A percentile compares a stretch with the other conserved stretches of the same genome.
These are phyloP conservation scores for Litsea cubeba DNA, from an alignment of 164 flowering plant genomes.

Conservation along the genomic window DNA sequence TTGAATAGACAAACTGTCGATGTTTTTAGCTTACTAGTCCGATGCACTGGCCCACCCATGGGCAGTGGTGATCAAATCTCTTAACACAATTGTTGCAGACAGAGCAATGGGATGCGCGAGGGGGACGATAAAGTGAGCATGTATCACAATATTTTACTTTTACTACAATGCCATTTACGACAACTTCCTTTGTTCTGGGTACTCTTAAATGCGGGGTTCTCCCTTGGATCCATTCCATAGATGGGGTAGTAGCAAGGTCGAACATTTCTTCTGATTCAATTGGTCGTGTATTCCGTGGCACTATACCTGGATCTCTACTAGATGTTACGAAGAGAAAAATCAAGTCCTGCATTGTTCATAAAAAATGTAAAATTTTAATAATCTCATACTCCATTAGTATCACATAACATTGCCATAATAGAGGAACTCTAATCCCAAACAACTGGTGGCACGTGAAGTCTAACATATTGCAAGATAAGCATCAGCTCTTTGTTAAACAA, in stretches of 20 bases:
- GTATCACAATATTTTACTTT: conserved; percentile 91
- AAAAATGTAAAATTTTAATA: not conserved
- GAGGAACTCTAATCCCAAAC: not conserved
- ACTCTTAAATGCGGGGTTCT: conserved; percentile 52
- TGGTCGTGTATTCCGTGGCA: conserved; percentile 67
- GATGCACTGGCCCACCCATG: conserved; percentile 96
- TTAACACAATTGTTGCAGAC: conserved; percentile 94
- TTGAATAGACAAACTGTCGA: not conserved
- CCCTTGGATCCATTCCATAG: conserved; percentile 78
- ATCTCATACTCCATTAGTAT: not conserved
- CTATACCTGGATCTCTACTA: conserved; percentile 89
- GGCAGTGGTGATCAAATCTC: conserved; percentile 92
- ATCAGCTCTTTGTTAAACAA: too few species aligned
- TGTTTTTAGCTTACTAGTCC: conserved; percentile 23
- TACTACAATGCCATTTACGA: conserved; percentile 59
- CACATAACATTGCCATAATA: not conserved
- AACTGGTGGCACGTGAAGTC: too few species aligned
- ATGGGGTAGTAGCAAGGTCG: conserved; percentile 43
- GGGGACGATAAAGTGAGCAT: conserved; percentile 80
- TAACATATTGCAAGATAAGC: too few species aligned
- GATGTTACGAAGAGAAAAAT: conserved; percentile 74
- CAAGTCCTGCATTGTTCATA: conserved; percentile 57
- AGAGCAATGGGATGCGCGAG: conserved; percentile 89
- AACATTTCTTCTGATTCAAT: conserved; percentile 65
- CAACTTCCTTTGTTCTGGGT: conserved; percentile 68